Evolutionary conservation across 2,329 filamentous ascomycete genomes (phyloP).

Genomic region (Celoporthe dispersa): DNA sequence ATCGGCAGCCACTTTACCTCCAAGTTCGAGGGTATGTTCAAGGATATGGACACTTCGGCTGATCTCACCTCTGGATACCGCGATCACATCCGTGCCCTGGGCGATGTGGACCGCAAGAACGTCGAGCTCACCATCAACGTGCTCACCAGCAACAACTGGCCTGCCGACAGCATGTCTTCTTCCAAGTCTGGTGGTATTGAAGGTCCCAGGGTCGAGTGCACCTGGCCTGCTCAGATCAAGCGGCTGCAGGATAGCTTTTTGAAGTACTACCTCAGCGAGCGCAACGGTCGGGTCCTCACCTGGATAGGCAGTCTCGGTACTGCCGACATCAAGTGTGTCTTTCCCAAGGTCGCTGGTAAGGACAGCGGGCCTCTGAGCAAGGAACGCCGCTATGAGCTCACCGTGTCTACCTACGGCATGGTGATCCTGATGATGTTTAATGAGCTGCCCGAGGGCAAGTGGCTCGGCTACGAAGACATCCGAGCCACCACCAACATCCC

Average conservation of each 20-base stretch:
- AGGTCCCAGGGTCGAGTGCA: conserved; percentile 57
- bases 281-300: conserved; percentile 84
- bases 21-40: conserved; percentile 97
- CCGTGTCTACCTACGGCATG: conserved; percentile 92
- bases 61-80: conserved; percentile 82
- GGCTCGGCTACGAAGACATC: conserved; percentile 73
- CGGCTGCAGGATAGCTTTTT: conserved; percentile 83
- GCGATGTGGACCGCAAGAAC: conserved; percentile 59
- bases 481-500: conserved; percentile 82
- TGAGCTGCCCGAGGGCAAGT: conserved; percentile 60
- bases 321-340: conserved; percentile 81
- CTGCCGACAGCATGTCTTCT: conserved; percentile 75
- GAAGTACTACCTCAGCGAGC: conserved; percentile 83
- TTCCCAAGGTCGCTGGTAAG: conserved; percentile 75
- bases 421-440: conserved; percentile 90
- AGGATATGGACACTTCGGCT: conserved; percentile 87
- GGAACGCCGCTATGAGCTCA: conserved; percentile 83
- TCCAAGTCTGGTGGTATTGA: conserved; percentile 50
- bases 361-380: conserved; percentile 62
- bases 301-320: conserved; percentile 77
- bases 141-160: conserved; percentile 94
- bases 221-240: conserved; percentile 76
- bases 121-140: conserved; percentile 85
- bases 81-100: conserved; percentile 60
- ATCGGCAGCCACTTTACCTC: conserved; percentile 91